phyloP scores from a whole-genome alignment of 257 asterid species.

The Gynochthodes officinalis region DNA sequence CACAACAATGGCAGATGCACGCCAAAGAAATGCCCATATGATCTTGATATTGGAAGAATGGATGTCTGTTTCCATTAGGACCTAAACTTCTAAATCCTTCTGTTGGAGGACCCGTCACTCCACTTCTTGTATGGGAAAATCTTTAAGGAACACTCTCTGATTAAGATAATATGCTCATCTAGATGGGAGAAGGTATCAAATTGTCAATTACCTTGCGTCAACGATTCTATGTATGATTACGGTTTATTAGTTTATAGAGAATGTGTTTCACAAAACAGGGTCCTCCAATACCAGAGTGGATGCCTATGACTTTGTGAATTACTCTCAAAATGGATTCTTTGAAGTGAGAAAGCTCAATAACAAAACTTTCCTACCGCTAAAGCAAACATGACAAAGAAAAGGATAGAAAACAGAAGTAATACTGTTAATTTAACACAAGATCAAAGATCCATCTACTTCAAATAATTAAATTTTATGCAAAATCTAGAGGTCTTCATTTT shows the following conservation, averaged over 20 bases:
- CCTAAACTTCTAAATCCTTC: background rate
- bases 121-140: background rate
- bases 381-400: background rate
- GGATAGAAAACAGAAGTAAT: background rate
- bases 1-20: conserved; percentile 3
- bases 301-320: background rate
- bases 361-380: background rate
- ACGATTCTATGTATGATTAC: background rate
- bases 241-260: background rate
- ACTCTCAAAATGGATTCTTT: background rate
- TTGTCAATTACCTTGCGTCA: conserved; percentile 12
- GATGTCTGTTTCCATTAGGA: conserved; percentile 5
- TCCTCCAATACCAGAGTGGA: background rate
- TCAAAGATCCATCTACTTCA: background rate
- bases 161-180: background rate
- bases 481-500: no score
- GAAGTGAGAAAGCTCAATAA: background rate
- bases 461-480: conserved; percentile 7
- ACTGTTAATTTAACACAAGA: background rate
- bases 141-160: background rate
- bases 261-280: background rate
- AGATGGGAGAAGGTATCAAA: no score
- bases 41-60: conserved; percentile 1
- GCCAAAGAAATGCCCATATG: background rate
- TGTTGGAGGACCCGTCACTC: background rate